These are phyloP conservation scores for Cladosporium austrohemisphaericum DNA, from an alignment of 2,329 filamentous ascomycete genomes.

Conservation along the genomic window DNA sequence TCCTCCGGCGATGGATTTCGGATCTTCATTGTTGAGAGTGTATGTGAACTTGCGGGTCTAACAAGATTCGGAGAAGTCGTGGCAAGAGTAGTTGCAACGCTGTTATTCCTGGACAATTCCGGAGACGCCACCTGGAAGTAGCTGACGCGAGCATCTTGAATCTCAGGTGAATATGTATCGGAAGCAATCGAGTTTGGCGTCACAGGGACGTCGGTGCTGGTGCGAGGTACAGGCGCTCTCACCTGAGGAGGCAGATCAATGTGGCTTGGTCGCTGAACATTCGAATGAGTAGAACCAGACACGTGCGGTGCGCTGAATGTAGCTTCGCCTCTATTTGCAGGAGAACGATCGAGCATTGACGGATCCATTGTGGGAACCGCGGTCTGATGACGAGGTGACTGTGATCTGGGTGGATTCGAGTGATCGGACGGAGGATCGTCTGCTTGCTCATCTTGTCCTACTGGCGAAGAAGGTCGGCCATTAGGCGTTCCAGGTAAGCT, in stretches of 20 bases:
- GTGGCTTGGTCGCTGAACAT: not conserved
- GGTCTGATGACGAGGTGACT: not conserved
- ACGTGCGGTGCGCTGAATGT: not conserved
- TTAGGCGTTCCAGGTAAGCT: constrained; percentile 23
- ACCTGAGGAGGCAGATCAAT: not conserved
- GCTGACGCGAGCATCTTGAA: constrained; percentile 12
- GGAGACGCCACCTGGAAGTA: constrained; percentile 17
- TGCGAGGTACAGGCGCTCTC: not conserved
- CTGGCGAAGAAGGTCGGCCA: not conserved
- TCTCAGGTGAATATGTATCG: constrained; percentile 13
- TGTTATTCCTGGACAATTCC: not conserved
- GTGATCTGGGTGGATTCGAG: not conserved
- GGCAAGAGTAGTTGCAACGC: not conserved
- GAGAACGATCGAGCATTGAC: constrained; percentile 6
- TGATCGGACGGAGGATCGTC: not conserved
- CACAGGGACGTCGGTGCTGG: not conserved
- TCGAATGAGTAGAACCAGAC: not conserved
- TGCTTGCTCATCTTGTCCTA: not conserved
- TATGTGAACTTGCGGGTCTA: constrained; percentile 1
- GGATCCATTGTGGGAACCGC: not conserved
- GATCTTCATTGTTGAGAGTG: constrained; percentile 1
- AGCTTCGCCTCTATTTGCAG: not conserved
- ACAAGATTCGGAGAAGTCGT: not conserved
- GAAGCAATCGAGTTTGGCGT: not conserved
- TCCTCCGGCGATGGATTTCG: not conserved